These are phyloP conservation scores for Leccinellum rugosiceps DNA, from an alignment of 768 basidiomycete genomes.

Conservation along the genomic window DNA sequence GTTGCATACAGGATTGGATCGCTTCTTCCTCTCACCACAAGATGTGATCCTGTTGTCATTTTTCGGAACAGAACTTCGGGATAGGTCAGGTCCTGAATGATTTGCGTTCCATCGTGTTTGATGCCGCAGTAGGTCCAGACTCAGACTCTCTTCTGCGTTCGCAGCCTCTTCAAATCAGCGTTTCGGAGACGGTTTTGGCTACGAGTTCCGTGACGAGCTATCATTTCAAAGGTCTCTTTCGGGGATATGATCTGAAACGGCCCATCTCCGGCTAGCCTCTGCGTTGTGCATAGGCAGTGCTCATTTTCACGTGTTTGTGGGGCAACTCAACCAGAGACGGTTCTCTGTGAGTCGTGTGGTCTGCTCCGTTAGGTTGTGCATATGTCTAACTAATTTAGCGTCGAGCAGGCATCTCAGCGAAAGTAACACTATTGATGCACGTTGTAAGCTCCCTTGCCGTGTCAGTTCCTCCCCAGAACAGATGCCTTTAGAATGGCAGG, in stretches of 20 bases:
- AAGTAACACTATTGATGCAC: conserved; percentile 70
- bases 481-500: conserved; percentile 71
- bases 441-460: conserved; percentile 28
- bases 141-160: conserved; percentile 60
- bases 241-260: conserved; percentile 77
- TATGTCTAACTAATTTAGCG: conserved; percentile 36
- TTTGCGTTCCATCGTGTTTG: conserved; percentile 55
- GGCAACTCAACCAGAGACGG: conserved; percentile 59
- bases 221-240: conserved; percentile 65
- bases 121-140: conserved; percentile 54
- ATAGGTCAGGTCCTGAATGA: conserved; percentile 82
- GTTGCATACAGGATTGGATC: conserved; percentile 68
- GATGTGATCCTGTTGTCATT: conserved; percentile 7
- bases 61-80: conserved; percentile 52
- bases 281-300: conserved; percentile 8
- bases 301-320: conserved; percentile 43
- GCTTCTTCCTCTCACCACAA: conserved; percentile 2
- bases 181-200: conserved; percentile 82
- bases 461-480: conserved; percentile 70
- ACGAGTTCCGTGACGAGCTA: conserved; percentile 82
- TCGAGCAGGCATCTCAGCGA: conserved; percentile 74
- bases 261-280: conserved; percentile 9
- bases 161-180: conserved; percentile 82
- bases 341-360: conserved; percentile 25
- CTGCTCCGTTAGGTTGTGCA: not conserved